Evolutionary conservation across 1,284 basidiomycete genomes (phyloP), one percentile per base, ranked within the genome.

Genomic region (Phlebopus sp.): DNA sequence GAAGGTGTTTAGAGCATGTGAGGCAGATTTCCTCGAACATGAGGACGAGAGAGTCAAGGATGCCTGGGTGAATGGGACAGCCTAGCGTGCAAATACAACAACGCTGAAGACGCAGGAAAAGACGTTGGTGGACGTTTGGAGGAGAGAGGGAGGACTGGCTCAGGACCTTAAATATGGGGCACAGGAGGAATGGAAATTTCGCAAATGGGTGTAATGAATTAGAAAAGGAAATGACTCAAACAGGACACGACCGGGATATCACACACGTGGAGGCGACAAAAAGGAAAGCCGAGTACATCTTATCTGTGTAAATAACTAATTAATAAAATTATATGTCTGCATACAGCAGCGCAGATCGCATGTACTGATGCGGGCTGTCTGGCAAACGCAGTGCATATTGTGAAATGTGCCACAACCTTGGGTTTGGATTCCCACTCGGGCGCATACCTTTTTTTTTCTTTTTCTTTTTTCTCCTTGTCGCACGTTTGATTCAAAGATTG

Each of bases 1-100:
- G 60, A 55, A 84, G 72, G 50, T 77, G 77, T 64, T 76, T 79
- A 49, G 84, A 81, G 60, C 84, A 88, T 46, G 77, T 71, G 49
- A 88, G 74, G 62, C 84, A 88, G 59, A 82, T 74, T 71, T 88
- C 84, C 74, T 86, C 80, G 66, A 84, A 87, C 84, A 88, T 88
- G 59, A 53, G 59, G 49, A 55, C 30, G 54, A 50, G 48, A 53
- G 29, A 27, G 42, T 37, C 49, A 49, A 44, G 60, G 42, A 7
- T 19, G 13, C 11, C 41, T 25, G 17, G 42, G 4, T 6, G 18
- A 39, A 39, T 27, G 32, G 18, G 17, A 18, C 11, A 19, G 44
- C 29, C 23, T 36, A 36, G 17, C 36, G 29, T 5, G 27, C 29
- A 19, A 37, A 14, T 37, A 40, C 32, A 1, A 42, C 17, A 47